Percentiles rank a stretch among this genome's conserved stretches.
phyloP scores from a whole-genome alignment of 345 rosid species.

The Arabidopsis suecica region DNA sequence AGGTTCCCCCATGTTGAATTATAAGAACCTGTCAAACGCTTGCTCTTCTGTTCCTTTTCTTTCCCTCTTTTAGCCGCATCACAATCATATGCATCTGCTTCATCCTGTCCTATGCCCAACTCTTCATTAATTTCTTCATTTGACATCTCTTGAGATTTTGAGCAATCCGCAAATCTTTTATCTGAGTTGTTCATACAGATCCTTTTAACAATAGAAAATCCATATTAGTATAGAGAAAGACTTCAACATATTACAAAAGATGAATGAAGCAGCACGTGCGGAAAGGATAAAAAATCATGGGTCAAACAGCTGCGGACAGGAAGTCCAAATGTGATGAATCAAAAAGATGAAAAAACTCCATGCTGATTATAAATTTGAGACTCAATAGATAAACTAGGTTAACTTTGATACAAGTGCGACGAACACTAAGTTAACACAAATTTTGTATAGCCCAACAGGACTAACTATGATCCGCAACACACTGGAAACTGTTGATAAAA shows the following conservation, averaged over 20 bases:
- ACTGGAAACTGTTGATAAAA: neutral
- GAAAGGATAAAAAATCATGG: slow-evolving; percentile 4
- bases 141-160: slow-evolving; percentile 87
- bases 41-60: slow-evolving; percentile 59
- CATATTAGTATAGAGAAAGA: slow-evolving; percentile 28
- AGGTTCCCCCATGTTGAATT: slow-evolving; percentile 24
- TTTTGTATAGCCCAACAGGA: neutral
- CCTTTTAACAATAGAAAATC: slow-evolving; percentile 53
- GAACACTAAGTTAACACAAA: slow-evolving; percentile 17
- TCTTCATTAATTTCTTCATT: slow-evolving; percentile 91
- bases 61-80: slow-evolving; percentile 54
- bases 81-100: slow-evolving; percentile 76
- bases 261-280: slow-evolving; percentile 10
- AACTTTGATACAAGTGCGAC: slow-evolving; percentile 7
- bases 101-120: slow-evolving; percentile 88
- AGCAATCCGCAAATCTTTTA: slow-evolving; percentile 74
- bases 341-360: neutral
- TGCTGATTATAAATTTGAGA: slow-evolving; percentile 12
- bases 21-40: slow-evolving; percentile 56
- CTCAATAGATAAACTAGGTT: neutral
- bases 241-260: neutral
- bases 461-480: slow-evolving; percentile 13
- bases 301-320: neutral
- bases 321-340: slow-evolving; percentile 14
- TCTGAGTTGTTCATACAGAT: slow-evolving; percentile 80